Evolutionary conservation across 2,329 filamentous ascomycete species (phyloP), one percentile per base, ranked within the genome.

Genomic region (Ophiobolus disseminans): DNA sequence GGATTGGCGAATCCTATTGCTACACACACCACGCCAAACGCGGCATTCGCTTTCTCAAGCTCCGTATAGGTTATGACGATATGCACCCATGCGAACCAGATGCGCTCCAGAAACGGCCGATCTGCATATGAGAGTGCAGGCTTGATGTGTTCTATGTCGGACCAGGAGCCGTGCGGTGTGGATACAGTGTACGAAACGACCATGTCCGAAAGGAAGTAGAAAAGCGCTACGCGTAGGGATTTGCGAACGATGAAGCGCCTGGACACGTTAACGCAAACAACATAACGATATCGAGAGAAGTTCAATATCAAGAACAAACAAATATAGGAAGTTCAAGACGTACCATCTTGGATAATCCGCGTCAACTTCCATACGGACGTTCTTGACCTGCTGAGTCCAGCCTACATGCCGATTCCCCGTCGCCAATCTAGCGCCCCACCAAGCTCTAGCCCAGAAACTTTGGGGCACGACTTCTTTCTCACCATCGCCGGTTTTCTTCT

Each of bases 341-440:
- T 42, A 68, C 66, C 51, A 56, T 21, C 56, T 47, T 2, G 65
- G 50, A 55, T 63, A 66, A 25, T 46, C 32, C 1, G 47, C 21
- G 11, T 48, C 39, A 20, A 61, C 55, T 32, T 63, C 58, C 16
- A 57, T 39, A 2, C 50, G 57, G 16, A 66, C 57, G 28, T 66
- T 65, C 45, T 68, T 68, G 20, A 60, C 59, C 30, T 70, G 61
- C 16, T 56, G 44, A 7, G 57, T 62, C 66, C 66, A 70, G 4
- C 67, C 65, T 0, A 57, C 40, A 36, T 63, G 64, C 11, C 67
- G 51, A 8, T 42, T 56, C 19, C 57, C 58, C 6, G 48, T 48
- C 0, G 44, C 25, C 3, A 66, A 43, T 10, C 57, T 41, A 1
- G 50, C n/a, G 1, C 40, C 62, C 61, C 61, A 68, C 64, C 64